phyloP scores from a whole-genome alignment of 495 filamentous ascomycete species.

The Xylaria acuta region DNA sequence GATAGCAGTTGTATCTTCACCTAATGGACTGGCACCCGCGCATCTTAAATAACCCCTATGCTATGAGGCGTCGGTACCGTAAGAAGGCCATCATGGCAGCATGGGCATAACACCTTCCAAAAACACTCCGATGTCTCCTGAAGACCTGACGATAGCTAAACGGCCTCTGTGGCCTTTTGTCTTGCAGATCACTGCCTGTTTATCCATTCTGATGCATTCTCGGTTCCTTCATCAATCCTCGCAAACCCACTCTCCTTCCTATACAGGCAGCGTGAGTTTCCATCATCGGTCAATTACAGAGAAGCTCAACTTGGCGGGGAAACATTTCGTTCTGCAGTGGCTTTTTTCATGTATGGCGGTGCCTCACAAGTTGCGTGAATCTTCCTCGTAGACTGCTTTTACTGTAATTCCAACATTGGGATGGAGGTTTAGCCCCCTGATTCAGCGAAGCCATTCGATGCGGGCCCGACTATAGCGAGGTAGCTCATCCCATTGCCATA shows the following conservation, averaged over 20 bases:
- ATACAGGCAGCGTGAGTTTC: conserved; percentile 5
- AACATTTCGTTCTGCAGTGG: not conserved
- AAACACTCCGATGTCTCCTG: not conserved
- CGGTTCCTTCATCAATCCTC: not conserved
- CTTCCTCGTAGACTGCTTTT: not conserved
- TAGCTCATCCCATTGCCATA: not conserved
- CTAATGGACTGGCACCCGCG: not conserved
- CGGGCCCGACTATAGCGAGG: not conserved
- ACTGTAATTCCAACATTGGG: not conserved
- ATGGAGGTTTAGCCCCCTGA: not conserved
- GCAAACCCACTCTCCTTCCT: conserved; percentile 15
- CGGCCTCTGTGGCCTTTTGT: not conserved
- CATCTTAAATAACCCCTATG: not conserved
- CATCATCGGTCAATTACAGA: not conserved
- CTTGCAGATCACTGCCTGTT: conserved; percentile 16
- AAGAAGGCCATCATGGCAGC: not conserved
- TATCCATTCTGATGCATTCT: not conserved
- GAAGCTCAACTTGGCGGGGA: not conserved
- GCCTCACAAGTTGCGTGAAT: not conserved
- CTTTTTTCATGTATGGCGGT: not conserved
- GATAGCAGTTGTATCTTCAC: not conserved
- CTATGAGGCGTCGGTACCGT: not conserved
- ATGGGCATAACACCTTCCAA: not conserved
- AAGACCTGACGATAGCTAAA: not conserved
- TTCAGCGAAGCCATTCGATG: not conserved